Base-by-base conservation (phyloP, 2,329 filamentous ascomycete species). In the Zelopaecilomyces penicillatus region DNA sequence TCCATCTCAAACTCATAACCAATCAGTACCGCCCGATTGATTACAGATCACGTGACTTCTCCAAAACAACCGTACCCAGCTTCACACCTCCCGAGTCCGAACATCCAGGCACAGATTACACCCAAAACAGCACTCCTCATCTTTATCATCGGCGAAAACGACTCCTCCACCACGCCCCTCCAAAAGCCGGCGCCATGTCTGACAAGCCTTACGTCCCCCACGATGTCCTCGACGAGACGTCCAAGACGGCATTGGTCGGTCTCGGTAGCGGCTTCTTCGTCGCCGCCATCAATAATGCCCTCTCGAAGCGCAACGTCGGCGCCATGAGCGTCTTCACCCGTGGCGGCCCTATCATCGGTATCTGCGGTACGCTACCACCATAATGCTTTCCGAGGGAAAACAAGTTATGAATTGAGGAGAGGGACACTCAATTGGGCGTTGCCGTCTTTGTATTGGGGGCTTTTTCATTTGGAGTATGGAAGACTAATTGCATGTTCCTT, bases 221-320 rank as follows among this genome's bases (percentile, higher is more conserved):
- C 65, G 86, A 95, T 75, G 82, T 87, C 54, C 67, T 95, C 56
- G 74, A 76, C 53, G 74, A 76, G 51, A 76, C 83, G 41, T 68
- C 83, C 61, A 80, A 78, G 62, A 79, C 80, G 50, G 78, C 76
- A 35, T 58, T 82, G 52, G 67, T 87, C 56, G 82, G 83, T 49
- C 80, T 81, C 58, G 69, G 71, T 48, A 76, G 77, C 48, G 89
- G 89, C 57, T 69, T 85, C 61, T 75, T 88, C 65, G 64, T 85
- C 49, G 84, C 87, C 41, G 83, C 85, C 44, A 75, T 95, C 53
- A 86, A 90, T 71, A 97, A 95, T 72, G 87, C 89, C 47, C 76
- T 96, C 56, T 76, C 83, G 44, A 89, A 82, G 71, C 76, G 80
- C 63, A 95, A 95, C 65, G 73, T 93, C 53, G 87, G 89, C 56